phyloP scores from a whole-genome alignment of 2,329 filamentous ascomycete genomes.

The Aspergillus sp. region DNA sequence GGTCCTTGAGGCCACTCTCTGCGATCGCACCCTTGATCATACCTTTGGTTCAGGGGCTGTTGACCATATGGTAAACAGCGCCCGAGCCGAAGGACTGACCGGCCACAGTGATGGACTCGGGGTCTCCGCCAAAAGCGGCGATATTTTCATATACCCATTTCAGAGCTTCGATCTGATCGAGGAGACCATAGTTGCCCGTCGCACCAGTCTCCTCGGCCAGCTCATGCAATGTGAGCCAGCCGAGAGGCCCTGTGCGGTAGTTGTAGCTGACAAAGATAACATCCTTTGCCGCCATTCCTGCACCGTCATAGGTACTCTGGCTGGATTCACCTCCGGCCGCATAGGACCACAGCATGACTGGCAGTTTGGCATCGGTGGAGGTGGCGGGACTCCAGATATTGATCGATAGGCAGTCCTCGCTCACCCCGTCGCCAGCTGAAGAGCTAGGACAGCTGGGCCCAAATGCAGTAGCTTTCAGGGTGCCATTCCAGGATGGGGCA shows the following conservation, averaged over 20 bases:
- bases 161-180: background rate
- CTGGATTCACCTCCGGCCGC: background rate
- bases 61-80: background rate
- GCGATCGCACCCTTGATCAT: background rate
- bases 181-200: background rate
- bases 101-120: background rate
- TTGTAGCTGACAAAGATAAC: conserved; percentile 1
- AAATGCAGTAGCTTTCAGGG: background rate
- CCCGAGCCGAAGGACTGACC: background rate
- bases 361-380: background rate
- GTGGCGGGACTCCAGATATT: conserved; percentile 1
- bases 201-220: background rate
- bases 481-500: background rate
- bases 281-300: background rate
- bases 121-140: background rate
- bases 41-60: background rate
- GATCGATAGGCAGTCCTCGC: background rate
- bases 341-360: background rate
- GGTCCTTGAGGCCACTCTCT: background rate
- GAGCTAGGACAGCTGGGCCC: background rate
- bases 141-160: background rate
- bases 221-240: background rate
- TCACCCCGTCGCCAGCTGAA: background rate
- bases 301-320: background rate
- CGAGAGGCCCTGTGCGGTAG: background rate